Evolutionary conservation across 192 early-diverging fungal genomes (phyloP), one percentile per base, ranked within the genome.

Genomic region (Phycomyces nitens): DNA sequence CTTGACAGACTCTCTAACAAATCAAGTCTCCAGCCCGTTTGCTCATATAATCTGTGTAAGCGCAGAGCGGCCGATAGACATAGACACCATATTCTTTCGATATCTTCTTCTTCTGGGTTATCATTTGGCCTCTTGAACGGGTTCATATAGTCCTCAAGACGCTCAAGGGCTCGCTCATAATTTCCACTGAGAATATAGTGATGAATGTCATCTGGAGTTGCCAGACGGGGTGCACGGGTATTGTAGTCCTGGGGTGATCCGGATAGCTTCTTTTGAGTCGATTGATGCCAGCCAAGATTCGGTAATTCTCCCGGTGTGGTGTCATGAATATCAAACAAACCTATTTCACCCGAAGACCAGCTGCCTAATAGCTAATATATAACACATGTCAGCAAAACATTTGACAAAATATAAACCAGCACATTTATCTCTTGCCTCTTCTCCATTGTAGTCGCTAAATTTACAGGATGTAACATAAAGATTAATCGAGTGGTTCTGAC

Each of bases 301-400:
- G 53, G 4, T 0, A 26, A 24, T 21, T 43, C 51, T 5, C 39
- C 20, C 1, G 49, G 22, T 63, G 59, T 21, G 6, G 51, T 29
- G 16, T 72, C 70, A n/a, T 65, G 74, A 21, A 84, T 76, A 53
- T 86, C 75, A 72, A 87, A 87, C 29, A 86, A 43, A 55, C 85
- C 85, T 3, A 84, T 69, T 24, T 65, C 58, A 49, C 80, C 76
- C 5, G 77, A 77, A 62, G 77, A 77, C 86, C 86, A 87, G 39
- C 80, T 85, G 7, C 80, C 84, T 40, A 85, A 49, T 14, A 87
- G 60, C 44, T 82, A 69, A 41, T 69, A 61, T 9, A 7, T 34
- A 34, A 7, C 29, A 75, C 29, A 21, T 44, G 39, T 56, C 22
- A 56, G 16, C 16, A 39, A 3, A 18, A 38, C 38, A 23, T 60